A percentile compares a stretch with the other conserved stretches of the same genome.
phyloP scores from a whole-genome alignment of 768 basidiomycete genomes.

The Exsudoporus frostii region DNA sequence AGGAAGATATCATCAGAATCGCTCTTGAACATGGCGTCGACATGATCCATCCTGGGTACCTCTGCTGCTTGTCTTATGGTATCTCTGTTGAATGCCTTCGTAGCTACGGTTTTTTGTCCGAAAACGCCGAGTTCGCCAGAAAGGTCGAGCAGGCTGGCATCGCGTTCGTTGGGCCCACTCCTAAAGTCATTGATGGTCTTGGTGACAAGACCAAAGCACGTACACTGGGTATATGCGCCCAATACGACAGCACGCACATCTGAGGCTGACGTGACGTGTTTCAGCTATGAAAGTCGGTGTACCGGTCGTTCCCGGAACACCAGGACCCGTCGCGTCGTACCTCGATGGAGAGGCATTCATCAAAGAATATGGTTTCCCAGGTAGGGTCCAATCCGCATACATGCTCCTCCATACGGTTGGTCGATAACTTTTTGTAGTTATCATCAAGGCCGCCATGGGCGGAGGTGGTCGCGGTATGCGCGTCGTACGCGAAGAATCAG shows the following conservation, averaged over 20 bases:
- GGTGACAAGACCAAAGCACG: constrained; percentile 99
- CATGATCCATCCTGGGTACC: constrained; percentile 98
- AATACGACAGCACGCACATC: neutral
- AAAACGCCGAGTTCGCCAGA: constrained; percentile 94
- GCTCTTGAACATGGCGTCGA: constrained; percentile 98
- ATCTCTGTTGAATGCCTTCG: constrained; percentile 1
- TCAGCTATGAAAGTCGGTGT: constrained; percentile 87
- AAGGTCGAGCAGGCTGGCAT: constrained; percentile 98
- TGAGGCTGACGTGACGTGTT: constrained; percentile 4
- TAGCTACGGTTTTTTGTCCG: constrained; percentile 96
- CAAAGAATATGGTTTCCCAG: constrained; percentile 94
- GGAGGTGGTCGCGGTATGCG: constrained; percentile 99
- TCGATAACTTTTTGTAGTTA: constrained; percentile 50
- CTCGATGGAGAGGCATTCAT: constrained; percentile 84
- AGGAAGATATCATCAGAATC: constrained; percentile 94
- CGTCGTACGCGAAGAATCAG: constrained; percentile 90
- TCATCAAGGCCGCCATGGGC: constrained; percentile 99
- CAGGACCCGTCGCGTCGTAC: constrained; percentile 84
- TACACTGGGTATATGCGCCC: constrained; percentile 59
- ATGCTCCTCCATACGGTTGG: constrained; percentile 4
- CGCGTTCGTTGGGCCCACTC: constrained; percentile 93
- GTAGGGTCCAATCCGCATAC: constrained; percentile 35
- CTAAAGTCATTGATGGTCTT: constrained; percentile 94
- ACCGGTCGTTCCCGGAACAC: constrained; percentile 96
- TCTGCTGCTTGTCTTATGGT: neutral